phyloP scores from a whole-genome alignment of 2,329 filamentous ascomycete genomes.

The Aureobasidium sp. region DNA sequence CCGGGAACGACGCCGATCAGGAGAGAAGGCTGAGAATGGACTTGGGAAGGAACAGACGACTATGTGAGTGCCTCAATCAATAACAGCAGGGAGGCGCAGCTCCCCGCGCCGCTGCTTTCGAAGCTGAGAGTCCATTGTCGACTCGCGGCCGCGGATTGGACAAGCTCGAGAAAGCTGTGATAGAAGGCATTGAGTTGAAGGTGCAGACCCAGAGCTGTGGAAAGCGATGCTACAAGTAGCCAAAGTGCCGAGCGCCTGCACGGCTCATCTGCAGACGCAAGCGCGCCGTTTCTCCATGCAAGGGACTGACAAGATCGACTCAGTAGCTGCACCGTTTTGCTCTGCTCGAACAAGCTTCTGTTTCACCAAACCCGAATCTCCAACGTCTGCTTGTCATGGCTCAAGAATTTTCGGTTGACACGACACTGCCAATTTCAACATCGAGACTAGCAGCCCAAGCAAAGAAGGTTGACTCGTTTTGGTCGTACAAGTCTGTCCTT shows the following conservation, averaged over 20 bases:
- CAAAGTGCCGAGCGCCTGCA: conserved; percentile 1
- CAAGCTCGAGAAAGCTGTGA: neutral
- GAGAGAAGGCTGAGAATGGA: neutral
- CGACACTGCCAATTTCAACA: neutral
- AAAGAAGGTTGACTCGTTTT: neutral
- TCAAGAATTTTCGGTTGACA: neutral
- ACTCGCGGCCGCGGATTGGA: neutral
- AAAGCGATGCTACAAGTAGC: neutral
- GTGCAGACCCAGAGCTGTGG: neutral
- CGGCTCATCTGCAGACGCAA: neutral
- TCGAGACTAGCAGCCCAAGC: neutral
- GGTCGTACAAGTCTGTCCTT: neutral
- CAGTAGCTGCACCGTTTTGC: conserved; percentile 2
- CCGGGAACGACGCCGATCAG: conserved; percentile 7
- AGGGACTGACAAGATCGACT: conserved; percentile 3
- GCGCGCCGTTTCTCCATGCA: conserved; percentile 1
- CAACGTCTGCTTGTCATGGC: neutral
- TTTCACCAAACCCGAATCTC: neutral
- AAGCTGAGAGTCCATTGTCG: neutral
- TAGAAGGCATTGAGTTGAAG: neutral
- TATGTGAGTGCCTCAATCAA: neutral
- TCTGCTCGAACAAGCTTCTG: neutral
- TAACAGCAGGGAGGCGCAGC: neutral
- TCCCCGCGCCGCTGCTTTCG: neutral
- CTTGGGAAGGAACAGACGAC: neutral